phyloP scores from a whole-genome alignment of 768 basidiomycete species.

The Rhizopogon sp. region DNA sequence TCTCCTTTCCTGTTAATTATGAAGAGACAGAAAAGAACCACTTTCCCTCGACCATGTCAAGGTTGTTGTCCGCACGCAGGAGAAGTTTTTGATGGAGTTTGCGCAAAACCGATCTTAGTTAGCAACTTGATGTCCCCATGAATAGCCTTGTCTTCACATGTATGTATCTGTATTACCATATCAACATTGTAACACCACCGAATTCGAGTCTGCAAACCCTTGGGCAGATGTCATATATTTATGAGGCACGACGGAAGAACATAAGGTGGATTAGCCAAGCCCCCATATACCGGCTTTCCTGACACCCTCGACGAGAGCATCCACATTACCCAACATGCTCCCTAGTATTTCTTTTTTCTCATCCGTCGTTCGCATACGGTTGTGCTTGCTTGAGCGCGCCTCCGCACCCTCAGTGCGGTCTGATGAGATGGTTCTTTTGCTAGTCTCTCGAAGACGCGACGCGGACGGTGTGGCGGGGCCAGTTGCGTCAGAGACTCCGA shows the following conservation, averaged over 20 bases:
- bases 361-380: constrained; percentile 52
- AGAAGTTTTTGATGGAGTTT: constrained; percentile 19
- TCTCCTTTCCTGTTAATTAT: background rate
- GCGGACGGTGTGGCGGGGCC: constrained; percentile 1
- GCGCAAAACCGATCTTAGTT: background rate
- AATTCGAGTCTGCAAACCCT: background rate
- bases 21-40: constrained; percentile 2
- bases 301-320: constrained; percentile 84
- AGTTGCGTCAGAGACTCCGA: constrained; percentile 24
- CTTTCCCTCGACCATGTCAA: constrained; percentile 14
- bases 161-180: background rate
- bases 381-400: constrained; percentile 13
- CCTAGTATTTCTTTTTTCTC: constrained; percentile 82
- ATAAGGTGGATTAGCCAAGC: constrained; percentile 33
- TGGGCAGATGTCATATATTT: background rate
- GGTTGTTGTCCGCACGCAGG: constrained; percentile 16
- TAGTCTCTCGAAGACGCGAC: constrained; percentile 6
- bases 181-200: background rate
- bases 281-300: constrained; percentile 88
- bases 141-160: background rate
- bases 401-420: background rate
- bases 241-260: no score
- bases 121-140: background rate
- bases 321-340: constrained; percentile 86
- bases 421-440: background rate